A percentile compares a stretch with the other conserved stretches of the same genome.
Conservation (phyloP, 1,139 yeast genomes). For the Geotrichum restrictum region DNA sequence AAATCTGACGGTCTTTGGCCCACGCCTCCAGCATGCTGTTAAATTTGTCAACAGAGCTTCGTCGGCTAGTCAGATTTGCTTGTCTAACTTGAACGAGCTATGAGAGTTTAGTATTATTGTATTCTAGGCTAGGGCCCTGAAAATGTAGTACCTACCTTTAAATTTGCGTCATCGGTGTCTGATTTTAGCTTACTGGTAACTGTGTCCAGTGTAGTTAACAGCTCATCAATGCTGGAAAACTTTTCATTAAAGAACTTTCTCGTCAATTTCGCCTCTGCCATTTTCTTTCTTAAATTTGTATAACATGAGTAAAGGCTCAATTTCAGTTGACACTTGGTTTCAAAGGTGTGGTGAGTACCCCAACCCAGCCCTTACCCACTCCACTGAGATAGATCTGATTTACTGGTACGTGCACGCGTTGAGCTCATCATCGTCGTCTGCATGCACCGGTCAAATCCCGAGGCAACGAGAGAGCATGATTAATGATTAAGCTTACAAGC, state of each 20-base stretch:
- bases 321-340: background rate
- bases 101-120: background rate
- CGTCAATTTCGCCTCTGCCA: background rate
- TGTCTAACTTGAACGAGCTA: slow-evolving; percentile 11
- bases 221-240: slow-evolving; percentile 24
- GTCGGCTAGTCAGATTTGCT: background rate
- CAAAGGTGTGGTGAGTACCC: background rate
- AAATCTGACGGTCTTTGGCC: slow-evolving; percentile 4
- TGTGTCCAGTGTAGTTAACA: slow-evolving; percentile 25
- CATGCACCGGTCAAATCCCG: too few species aligned
- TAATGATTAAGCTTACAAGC: too few species aligned
- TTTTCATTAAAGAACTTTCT: slow-evolving; percentile 24
- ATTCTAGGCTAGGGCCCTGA: background rate
- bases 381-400: too few species aligned
- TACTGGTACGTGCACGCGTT: too few species aligned
- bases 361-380: background rate
- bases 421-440: too few species aligned
- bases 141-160: slow-evolving; percentile 6
- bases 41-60: slow-evolving; percentile 1
- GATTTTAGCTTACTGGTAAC: slow-evolving; percentile 24
- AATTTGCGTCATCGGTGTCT: slow-evolving; percentile 12
- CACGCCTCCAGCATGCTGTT: slow-evolving; percentile 4
- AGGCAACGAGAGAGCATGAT: too few species aligned
- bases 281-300: background rate
- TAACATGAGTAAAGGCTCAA: background rate